phyloP scores from a whole-genome alignment of 169 alveolate genomes.

The Eimeria zaria region DNA sequence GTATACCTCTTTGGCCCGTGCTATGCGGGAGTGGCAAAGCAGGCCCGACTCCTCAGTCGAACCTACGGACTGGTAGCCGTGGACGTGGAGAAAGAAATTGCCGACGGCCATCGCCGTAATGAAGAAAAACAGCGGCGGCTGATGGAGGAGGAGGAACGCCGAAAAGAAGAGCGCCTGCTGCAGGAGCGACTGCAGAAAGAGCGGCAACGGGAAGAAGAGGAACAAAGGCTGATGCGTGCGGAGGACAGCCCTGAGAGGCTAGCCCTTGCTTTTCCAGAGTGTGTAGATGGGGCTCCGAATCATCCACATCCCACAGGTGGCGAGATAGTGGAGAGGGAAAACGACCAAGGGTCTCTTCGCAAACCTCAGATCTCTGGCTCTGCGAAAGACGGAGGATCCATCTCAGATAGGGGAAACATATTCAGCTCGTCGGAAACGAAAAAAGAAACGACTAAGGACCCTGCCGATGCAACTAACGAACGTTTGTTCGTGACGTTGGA shows the following conservation, averaged over 20 bases:
- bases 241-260: constrained; percentile 45
- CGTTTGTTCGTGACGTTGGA: background rate
- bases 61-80: constrained; percentile 33
- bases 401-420: background rate
- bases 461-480: background rate
- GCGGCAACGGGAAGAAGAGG: constrained; percentile 43
- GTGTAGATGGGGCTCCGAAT: background rate
- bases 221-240: constrained; percentile 19
- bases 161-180: constrained; percentile 30
- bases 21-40: constrained; percentile 50
- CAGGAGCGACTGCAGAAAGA: constrained; percentile 37
- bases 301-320: background rate
- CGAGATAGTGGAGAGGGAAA: background rate
- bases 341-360: background rate
- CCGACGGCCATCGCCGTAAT: constrained; percentile 48
- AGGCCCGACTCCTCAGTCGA: constrained; percentile 54
- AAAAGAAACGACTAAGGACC: background rate
- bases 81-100: constrained; percentile 33
- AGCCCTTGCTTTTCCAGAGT: constrained; percentile 2
- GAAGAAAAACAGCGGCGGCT: constrained; percentile 26
- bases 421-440: background rate
- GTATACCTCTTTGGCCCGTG: constrained; percentile 63
- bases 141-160: constrained; percentile 37
- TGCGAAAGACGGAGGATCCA: background rate
- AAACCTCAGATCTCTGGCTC: background rate